A percentile compares a stretch with the other conserved stretches of the same genome.
These are phyloP conservation scores for Aureobasidium mangrovei DNA, from an alignment of 2,329 filamentous ascomycete species.

Conservation along the genomic window DNA sequence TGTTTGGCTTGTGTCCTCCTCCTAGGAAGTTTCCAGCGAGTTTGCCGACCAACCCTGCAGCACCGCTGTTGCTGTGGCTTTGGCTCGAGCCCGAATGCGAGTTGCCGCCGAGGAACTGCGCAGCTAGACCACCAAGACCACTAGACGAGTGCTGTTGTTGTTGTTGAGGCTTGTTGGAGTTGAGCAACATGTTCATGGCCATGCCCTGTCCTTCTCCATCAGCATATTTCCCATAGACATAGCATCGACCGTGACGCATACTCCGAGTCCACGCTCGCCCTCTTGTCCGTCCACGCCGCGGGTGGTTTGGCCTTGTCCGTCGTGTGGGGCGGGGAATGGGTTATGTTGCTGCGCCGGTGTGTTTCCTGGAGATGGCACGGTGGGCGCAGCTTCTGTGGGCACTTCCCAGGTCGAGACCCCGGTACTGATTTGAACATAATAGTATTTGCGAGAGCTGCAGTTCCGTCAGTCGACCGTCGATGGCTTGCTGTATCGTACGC, in stretches of 20 bases:
- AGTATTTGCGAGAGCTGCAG: slow-evolving; percentile 32
- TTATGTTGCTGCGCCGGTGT: slow-evolving; percentile 29
- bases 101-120: slow-evolving; percentile 24
- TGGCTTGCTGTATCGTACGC: neutral
- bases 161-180: slow-evolving; percentile 24
- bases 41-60: slow-evolving; percentile 18
- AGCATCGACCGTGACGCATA: slow-evolving; percentile 12
- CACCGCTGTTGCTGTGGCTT: slow-evolving; percentile 12
- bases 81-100: slow-evolving; percentile 14
- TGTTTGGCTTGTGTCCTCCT: slow-evolving; percentile 17
- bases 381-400: slow-evolving; percentile 31
- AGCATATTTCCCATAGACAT: neutral
- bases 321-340: slow-evolving; percentile 27
- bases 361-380: slow-evolving; percentile 30
- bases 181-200: slow-evolving; percentile 22
- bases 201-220: slow-evolving; percentile 16
- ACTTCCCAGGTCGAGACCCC: slow-evolving; percentile 34
- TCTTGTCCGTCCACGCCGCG: slow-evolving; percentile 21
- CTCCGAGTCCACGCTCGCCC: slow-evolving; percentile 22
- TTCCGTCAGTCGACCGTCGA: neutral
- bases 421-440: slow-evolving; percentile 35
- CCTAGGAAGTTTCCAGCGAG: slow-evolving; percentile 19
- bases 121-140: slow-evolving; percentile 25
- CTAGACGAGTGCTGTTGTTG: slow-evolving; percentile 15
- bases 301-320: slow-evolving; percentile 18